Base-by-base conservation (phyloP, 2,329 filamentous ascomycete genomes). In the Chlorencoelia australis region DNA sequence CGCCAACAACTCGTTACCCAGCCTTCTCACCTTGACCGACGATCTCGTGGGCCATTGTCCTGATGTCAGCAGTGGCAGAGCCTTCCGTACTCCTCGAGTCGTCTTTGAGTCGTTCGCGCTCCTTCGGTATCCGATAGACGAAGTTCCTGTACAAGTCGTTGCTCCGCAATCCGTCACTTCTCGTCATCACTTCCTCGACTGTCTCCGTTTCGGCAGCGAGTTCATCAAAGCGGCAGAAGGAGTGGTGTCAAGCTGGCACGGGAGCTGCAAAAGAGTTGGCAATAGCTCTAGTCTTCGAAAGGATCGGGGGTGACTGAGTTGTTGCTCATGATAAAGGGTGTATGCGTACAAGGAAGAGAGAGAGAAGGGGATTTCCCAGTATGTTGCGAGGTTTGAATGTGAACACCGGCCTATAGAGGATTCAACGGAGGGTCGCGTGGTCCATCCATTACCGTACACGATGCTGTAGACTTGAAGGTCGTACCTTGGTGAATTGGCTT, bases 21-120 rank as follows among this genome's bases (percentile, higher is more conserved):
- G 21, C 21, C 21, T 24, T 24, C 21, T 24, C 21, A 24, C 21
- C 21, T 24, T 24, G 21, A 24, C 21, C 21, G 40, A 56, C 45
- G 41, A 45, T 52, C 36, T 51, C 45, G 41, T 56, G 54, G 10
- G 50, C 52, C 32, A 33, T 48, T 18, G 46, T 48, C 35, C 55
- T 49, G 20, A 56, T 53, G 37, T 56, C 46, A 15, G 41, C 33
- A 39, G 30, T 14, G 21, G 33, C 33, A 40, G 8, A 21, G 7
- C 16, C 30, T 38, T 40, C 44, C 40, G 41, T 30, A 46, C 42
- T 43, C 40, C 35, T 37, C 39, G 46, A 37, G 42, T 50, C 44
- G 37, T 54, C 38, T 51, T 57, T 28, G 30, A 51, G 49, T 40
- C 44, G 33, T 45, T 51, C 42, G n/a, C 48, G 40, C 44, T 53